These are phyloP conservation scores for Lenzites betulinus DNA, from an alignment of 768 basidiomycete genomes.

Conservation along the genomic window DNA sequence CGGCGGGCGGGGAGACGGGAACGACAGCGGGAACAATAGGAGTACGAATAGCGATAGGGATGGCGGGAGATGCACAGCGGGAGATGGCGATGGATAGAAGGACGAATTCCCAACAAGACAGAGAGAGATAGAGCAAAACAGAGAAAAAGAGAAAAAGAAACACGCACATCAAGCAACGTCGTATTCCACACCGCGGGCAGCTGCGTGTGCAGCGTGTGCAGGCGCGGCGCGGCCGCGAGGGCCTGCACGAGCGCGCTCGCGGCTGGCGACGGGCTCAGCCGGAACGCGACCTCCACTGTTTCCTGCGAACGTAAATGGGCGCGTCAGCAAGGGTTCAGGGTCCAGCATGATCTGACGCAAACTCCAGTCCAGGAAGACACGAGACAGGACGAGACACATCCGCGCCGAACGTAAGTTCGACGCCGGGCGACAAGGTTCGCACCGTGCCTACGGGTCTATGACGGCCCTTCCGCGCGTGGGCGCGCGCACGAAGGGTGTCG, in stretches of 20 bases:
- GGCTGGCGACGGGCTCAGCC: constrained; percentile 46
- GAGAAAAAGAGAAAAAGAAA: background rate
- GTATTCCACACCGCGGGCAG: constrained; percentile 63
- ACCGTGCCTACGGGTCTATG: too few relatives aligned
- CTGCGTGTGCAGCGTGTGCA: constrained; percentile 53
- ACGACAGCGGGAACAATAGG: background rate
- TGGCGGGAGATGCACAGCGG: background rate
- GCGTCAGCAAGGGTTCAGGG: constrained; percentile 2
- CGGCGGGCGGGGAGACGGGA: background rate
- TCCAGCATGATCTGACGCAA: too few relatives aligned
- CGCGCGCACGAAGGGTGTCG: background rate
- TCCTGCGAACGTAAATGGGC: constrained; percentile 39
- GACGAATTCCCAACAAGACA: too few relatives aligned
- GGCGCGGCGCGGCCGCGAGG: constrained; percentile 41
- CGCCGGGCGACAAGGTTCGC: background rate
- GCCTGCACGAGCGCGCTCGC: constrained; percentile 37
- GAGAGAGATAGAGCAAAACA: too few relatives aligned
- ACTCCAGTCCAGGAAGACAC: too few relatives aligned
- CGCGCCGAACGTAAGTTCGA: background rate
- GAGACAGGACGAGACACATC: too few relatives aligned
- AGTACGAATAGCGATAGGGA: background rate
- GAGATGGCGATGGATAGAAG: too few relatives aligned
- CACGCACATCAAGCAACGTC: constrained; percentile 48
- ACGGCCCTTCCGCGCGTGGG: too few relatives aligned
- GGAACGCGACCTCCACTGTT: constrained; percentile 55